Conservation (phyloP, 2,329 filamentous ascomycete species). For the Cladosporium sp. region DNA sequence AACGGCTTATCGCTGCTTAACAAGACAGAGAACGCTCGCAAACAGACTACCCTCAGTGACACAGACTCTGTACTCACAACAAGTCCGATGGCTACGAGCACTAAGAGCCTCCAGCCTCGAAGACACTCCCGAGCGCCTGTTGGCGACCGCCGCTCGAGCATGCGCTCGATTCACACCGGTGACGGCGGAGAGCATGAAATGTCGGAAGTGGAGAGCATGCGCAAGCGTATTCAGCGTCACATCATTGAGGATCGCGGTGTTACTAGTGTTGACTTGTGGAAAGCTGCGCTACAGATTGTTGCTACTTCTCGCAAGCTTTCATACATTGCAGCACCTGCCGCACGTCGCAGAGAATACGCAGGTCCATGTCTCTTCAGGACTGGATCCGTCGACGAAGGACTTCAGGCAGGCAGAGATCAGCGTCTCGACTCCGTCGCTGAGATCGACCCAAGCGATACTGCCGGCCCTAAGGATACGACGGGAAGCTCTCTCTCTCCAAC, state of each 20-base stretch:
- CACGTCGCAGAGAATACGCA: slow-evolving; percentile 21
- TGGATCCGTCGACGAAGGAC: background rate
- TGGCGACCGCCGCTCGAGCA: slow-evolving; percentile 27
- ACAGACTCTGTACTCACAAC: background rate
- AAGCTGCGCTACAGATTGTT: slow-evolving; percentile 38
- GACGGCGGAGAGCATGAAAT: slow-evolving; percentile 33
- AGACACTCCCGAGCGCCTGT: slow-evolving; percentile 24
- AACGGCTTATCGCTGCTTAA: slow-evolving; percentile 40
- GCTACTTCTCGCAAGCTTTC: slow-evolving; percentile 36
- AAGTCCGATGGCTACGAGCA: slow-evolving; percentile 6
- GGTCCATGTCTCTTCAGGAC: slow-evolving; percentile 24
- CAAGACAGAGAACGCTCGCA: slow-evolving; percentile 36
- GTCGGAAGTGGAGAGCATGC: slow-evolving; percentile 39
- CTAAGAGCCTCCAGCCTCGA: slow-evolving; percentile 20
- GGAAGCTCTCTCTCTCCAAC: background rate
- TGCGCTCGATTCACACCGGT: slow-evolving; percentile 31
- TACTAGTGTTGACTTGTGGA: slow-evolving; percentile 43
- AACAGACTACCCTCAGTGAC: slow-evolving; percentile 27
- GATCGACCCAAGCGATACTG: background rate
- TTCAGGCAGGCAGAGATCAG: background rate
- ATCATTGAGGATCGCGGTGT: slow-evolving; percentile 39
- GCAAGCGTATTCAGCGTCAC: slow-evolving; percentile 45
- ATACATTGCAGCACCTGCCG: slow-evolving; percentile 28
- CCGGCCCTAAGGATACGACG: background rate
- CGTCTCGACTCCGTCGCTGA: slow-evolving; percentile 3